Evolutionary conservation across 2,329 filamentous ascomycete genomes (phyloP), one percentile per base, ranked within the genome.

Genomic region (Monilinia fructigena): DNA sequence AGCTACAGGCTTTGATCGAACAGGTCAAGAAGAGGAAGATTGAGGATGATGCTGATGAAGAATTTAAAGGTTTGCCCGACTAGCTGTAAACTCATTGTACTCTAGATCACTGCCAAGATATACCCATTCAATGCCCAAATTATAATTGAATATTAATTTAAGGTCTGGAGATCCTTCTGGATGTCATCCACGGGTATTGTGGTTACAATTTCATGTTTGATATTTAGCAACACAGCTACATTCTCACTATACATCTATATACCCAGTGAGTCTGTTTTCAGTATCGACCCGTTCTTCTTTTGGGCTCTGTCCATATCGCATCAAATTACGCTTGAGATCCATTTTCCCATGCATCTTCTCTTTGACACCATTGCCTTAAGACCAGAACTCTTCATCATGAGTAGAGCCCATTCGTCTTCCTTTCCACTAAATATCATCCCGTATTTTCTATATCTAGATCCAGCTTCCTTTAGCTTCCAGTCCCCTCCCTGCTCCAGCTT

Each of bases 1-100:
- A 90, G 75, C 82, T 92, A 16, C 81, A 89, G 70, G 79, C 82
- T 14, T 80, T 93, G 80, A 82, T 93, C 59, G 80, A 82, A 31
- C 79, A 88, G 74, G 83, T 93, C n/a, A 82, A 87, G 72, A 79
- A 76, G 74, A 82, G 82, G 72, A 76, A 74, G 61, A 75, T 76
- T 4, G 76, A 78, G 64, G 75, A 76, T 53, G 75, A 74, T 55
- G 77, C 78, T 53, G 77, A 75, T 48, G 74, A 74, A 50, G 75
- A 72, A 59, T 77, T 77, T 68, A 59, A 75, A 63, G 76, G 12
- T 76, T 77, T 72, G 74, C 74, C 74, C 58, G 70, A 73, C 67
- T 74, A 70, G 55, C 45, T 58, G 59, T 48, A 50, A 53, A 48
- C 52, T 56, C 14, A 20, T 50, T 38, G 42, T 60, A 38, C 48